A percentile compares a stretch with the other conserved stretches of the same genome.
Evolutionary conservation across 176 grass and related monocot genomes (phyloP).

Genomic region (Guadua angustifolia): DNA sequence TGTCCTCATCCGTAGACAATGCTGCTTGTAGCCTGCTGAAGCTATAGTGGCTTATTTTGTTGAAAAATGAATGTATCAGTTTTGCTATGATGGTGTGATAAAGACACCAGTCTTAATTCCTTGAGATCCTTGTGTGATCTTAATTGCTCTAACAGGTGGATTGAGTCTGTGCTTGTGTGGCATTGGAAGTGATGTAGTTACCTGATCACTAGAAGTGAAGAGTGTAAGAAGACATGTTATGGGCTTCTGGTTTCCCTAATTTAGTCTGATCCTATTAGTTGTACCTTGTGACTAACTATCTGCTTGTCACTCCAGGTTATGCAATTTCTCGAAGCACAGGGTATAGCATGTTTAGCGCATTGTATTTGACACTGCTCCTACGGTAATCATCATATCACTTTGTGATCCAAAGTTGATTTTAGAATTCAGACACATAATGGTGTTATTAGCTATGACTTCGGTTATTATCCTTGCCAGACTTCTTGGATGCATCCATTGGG

Average conservation of each 20-base stretch:
- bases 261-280: constrained; percentile 9
- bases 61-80: too few relatives aligned
- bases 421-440: not conserved
- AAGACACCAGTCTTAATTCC: too few relatives aligned
- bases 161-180: too few relatives aligned
- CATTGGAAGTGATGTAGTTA: too few relatives aligned
- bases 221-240: constrained; percentile 37
- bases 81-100: too few relatives aligned
- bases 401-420: constrained; percentile 15
- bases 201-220: too few relatives aligned
- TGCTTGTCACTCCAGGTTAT: constrained; percentile 68
- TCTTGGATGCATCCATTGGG: constrained; percentile 97
- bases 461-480: constrained; percentile 93
- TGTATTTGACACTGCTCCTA: constrained; percentile 94
- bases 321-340: constrained; percentile 91
- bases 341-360: constrained; percentile 93
- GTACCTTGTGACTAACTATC: too few relatives aligned
- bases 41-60: too few relatives aligned
- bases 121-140: too few relatives aligned
- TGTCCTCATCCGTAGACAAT: too few relatives aligned
- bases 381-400: constrained; percentile 54
- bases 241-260: constrained; percentile 4
- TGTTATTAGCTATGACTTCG: constrained; percentile 52
- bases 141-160: too few relatives aligned
- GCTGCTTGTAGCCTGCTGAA: too few relatives aligned